Percentiles rank a stretch among this genome's conserved stretches.
These are phyloP conservation scores for Niebla homalea DNA, from an alignment of 495 filamentous ascomycete species.

Conservation along the genomic window DNA sequence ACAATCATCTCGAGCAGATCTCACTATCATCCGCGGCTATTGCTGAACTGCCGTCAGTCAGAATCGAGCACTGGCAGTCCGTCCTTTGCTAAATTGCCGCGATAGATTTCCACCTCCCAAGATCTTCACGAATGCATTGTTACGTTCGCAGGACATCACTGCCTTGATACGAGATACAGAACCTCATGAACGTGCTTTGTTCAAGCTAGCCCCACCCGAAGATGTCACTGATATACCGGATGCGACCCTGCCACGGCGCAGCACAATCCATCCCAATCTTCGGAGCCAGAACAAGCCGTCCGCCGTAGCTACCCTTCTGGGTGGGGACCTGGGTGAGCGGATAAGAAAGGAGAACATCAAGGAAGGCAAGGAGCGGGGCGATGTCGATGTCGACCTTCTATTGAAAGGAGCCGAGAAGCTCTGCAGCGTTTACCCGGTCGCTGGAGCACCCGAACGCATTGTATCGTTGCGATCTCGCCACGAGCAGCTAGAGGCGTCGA, in stretches of 20 bases:
- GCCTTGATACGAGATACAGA: conserved; percentile 91
- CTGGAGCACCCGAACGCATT: conserved; percentile 72
- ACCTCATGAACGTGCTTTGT: conserved; percentile 85
- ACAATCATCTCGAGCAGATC: conserved; percentile 85
- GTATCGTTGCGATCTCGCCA: conserved; percentile 56
- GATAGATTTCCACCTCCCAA: conserved; percentile 77
- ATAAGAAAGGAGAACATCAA: conserved; percentile 47
- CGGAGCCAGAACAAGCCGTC: conserved; percentile 58
- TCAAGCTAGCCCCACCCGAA: conserved; percentile 64
- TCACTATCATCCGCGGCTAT: conserved; percentile 69
- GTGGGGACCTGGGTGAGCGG: conserved; percentile 72
- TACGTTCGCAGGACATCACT: conserved; percentile 82
- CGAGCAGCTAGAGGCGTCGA: conserved; percentile 55
- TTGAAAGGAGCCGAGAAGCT: conserved; percentile 84
- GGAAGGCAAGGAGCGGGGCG: conserved; percentile 39
- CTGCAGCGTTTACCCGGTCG: conserved; percentile 72
- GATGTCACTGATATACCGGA: conserved; percentile 16
- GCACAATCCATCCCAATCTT: conserved; percentile 36
- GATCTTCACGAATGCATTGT: conserved; percentile 88
- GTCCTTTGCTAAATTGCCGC: background rate
- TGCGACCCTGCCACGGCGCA: conserved; percentile 32
- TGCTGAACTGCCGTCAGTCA: conserved; percentile 62
- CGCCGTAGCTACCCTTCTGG: conserved; percentile 80
- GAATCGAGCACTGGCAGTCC: background rate
- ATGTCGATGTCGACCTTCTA: conserved; percentile 78